Base-by-base conservation (phyloP, 441 rosid species). In the Pelargonium myrrhifolium region DNA sequence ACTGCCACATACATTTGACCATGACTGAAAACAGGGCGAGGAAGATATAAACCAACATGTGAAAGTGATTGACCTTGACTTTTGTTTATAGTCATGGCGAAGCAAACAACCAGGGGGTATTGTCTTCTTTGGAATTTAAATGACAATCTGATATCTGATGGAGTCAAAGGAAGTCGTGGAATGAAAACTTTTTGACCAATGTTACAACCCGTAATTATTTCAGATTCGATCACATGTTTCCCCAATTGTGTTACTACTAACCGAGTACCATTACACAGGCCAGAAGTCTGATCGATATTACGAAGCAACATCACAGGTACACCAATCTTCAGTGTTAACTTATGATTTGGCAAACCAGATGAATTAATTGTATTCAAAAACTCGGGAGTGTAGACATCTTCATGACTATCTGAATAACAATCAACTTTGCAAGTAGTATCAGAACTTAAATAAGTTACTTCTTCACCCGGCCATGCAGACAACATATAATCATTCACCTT, bases 71-170 rank as follows among this genome's bases (percentile, higher is more conserved):
- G 63, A 0, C 70, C 40, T 59, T 65, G 69, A 10, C 69, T 74
- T 17, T 74, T 69, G 9, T 74, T 69, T 9, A 74, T 69, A 0
- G 66, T 65, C 73, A 65, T 72, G 0, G 63, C 60, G 47, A 9
- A 72, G 3, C 39, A 45, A 7, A 51, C 1, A 2, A 6, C 9
- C 6, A 70, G 6, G 18, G 74, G 74, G 17, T 59, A 70, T 39
- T 65, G 71, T 9, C 64, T 74, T 1, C 64, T 6, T 9, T 62
- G 62, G 0, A 72, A 10, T 4, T 12, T 6, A 9, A 67, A 72
- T 12, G 68, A 55, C 40, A 35, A 67, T 49, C 37, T 60, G 0
- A 37, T 1, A 22, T 61, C 42, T 9, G 9, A n/a, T 2, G 3
- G 20, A 0, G 37, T 3, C 24, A 67, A 8, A 11, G 4, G 3